Base-by-base conservation (phyloP, 176 grass and related monocot genomes). In the Cenchrus purpureus region DNA sequence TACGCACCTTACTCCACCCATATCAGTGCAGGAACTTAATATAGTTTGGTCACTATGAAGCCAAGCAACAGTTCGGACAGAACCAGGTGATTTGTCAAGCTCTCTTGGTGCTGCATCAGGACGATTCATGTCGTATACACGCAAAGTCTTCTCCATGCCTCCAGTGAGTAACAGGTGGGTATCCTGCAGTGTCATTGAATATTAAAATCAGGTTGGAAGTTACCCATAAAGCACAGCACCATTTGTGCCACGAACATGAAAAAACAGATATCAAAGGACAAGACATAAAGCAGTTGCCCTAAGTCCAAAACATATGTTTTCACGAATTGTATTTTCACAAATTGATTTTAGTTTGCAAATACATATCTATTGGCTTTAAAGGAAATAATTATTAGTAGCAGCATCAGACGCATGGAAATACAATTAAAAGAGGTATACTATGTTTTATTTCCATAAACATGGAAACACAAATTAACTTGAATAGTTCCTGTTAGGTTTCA, bases 11-110 rank as follows among this genome's bases (percentile, higher is more conserved):
- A 96, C 94, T 91, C 97, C 94, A 74, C 93, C 90, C 76, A 99
- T 92, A 67, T 99, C 97, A 79, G 91, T 88, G 94, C 97, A 99
- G 11, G 97, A 99, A 89, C 91, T 99, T 74, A 99, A 77, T 81
- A 99, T 94, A 31, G 93, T 88, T 68, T 96, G 91, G 60, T 96
- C 97, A 60, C 89, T 96, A 65, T 99, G 97, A 89, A 99, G 94
- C 97, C 97, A 99, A 79, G 97, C 82, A 79, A 86, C 88, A 59
- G 97, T 99, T 88, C 97, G 91, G 15, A 92, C 84, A 55, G 88
- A 91, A 82, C 93, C 97, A 55, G 97, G 97, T 62, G 94, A 89
- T 77, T 96, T 99, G 72, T 99, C 97, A 89, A 99, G 78, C 84
- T 99, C 90, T 86, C 93, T 94, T 37, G 97, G 93, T 60, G 91